Evolutionary conservation across 2,329 filamentous ascomycete genomes (phyloP).

Genomic region (Celoporthe dispersa): DNA sequence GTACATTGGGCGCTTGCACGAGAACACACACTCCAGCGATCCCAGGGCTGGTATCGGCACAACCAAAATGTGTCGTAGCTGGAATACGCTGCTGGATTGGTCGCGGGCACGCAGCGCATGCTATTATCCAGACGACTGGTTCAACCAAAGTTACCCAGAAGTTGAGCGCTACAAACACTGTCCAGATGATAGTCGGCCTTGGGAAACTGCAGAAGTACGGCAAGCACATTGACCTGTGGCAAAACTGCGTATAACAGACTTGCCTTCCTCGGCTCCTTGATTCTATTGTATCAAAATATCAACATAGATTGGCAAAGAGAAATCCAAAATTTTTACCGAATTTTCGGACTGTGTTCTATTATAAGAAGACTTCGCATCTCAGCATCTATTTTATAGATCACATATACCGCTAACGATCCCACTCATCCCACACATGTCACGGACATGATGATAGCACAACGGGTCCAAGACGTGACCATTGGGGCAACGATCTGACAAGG

Average conservation of each 20-base stretch:
- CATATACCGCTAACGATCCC: no score
- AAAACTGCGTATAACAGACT: neutral
- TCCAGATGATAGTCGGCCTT: conserved; percentile 29
- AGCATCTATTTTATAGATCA: no score
- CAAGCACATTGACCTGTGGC: neutral
- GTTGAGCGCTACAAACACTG: conserved; percentile 30
- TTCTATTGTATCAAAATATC: neutral
- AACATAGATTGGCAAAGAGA: neutral
- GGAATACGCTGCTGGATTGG: conserved; percentile 28
- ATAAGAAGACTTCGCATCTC: no score
- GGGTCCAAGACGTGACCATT: no score
- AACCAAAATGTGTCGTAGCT: conserved; percentile 31
- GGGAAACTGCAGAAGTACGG: conserved; percentile 12
- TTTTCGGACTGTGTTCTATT: no score
- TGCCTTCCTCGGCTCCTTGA: neutral
- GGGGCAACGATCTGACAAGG: no score
- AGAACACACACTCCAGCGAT: conserved; percentile 26
- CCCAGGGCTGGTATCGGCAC: conserved; percentile 30
- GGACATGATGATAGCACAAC: no score
- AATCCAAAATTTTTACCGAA: no score
- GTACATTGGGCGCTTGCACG: conserved; percentile 30
- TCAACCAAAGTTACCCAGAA: conserved; percentile 22
- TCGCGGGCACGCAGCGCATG: conserved; percentile 28
- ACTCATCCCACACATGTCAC: no score
- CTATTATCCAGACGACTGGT: conserved; percentile 26